Evolutionary conservation across 257 asterid genomes (phyloP), one percentile per base, ranked within the genome.

Genomic region (Buddleja alternifolia): DNA sequence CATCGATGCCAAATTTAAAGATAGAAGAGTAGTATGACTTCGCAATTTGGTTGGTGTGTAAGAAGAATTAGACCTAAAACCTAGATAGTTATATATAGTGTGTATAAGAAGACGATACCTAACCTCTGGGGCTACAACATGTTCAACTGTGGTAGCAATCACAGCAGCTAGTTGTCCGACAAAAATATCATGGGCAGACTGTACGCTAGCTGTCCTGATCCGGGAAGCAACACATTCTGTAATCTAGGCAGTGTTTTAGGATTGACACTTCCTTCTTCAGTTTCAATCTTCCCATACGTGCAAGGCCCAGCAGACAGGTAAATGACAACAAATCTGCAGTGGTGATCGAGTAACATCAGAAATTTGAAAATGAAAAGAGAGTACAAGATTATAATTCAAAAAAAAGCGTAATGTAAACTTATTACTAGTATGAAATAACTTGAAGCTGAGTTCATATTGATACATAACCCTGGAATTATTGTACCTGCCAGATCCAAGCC

Each of bases 291-390:
- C 74, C 99, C 99, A 72, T 87, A 94, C 4, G 99, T 94, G 76
- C 99, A 94, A 69, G 99, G 99, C 45, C 99, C 99, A 74, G 99
- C 97, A 54, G 99, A 89, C 74, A 94, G 93, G 75, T 94, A 97
- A 77, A 89, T 73, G 80, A 94, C 99, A 74, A 89, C 97, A 81
- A 89, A 91, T 80, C 99, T 94, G 87, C 78, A 42, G 23, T 40
- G 62, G 46, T 45, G 58, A 75, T 29, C 69, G 69, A 59, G 71
- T 15, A 70, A 48, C 19, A 66, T 74, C 65, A 74, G 61, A 66
- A 58, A 47, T 56, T 46, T 20, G 36, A 54, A 47, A 68, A 42
- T 32, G 46, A 37, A 40, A 41, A 32, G 20, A 19, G 60, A 37
- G 36, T 59, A 63, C 21, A 45, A 10, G 52, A 47, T 6, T 36